Evolutionary conservation across 2,329 filamentous ascomycete species (phyloP).

Genomic region (Clarireedia hainanense): DNA sequence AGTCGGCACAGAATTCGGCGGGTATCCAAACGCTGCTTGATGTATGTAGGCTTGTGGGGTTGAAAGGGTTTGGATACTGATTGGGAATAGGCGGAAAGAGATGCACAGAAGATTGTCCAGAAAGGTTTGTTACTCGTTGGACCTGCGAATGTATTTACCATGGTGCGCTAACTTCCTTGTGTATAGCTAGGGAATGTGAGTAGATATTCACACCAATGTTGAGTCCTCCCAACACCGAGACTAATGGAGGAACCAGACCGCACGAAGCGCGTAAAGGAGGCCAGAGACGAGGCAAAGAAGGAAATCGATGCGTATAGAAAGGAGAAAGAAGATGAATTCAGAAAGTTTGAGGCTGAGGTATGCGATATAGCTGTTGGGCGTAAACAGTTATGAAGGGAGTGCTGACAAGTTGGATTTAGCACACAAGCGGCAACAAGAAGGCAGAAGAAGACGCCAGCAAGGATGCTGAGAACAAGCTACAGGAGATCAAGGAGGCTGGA

Average conservation of each 20-base stretch:
- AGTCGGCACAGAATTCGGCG: slow-evolving; percentile 97
- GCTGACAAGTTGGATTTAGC: slow-evolving; percentile 44
- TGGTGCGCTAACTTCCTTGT: slow-evolving; percentile 25
- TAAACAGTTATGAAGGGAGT: background rate
- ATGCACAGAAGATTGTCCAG: slow-evolving; percentile 98
- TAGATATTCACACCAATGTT: slow-evolving; percentile 10
- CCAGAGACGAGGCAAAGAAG: slow-evolving; percentile 91
- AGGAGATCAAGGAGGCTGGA: slow-evolving; percentile 73
- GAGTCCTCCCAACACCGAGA: background rate
- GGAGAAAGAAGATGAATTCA: slow-evolving; percentile 89
- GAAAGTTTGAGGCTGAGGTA: slow-evolving; percentile 77
- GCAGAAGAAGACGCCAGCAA: slow-evolving; percentile 72
- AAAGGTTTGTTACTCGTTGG: slow-evolving; percentile 56
- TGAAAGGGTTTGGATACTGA: background rate
- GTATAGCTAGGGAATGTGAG: slow-evolving; percentile 79
- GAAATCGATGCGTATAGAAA: slow-evolving; percentile 91
- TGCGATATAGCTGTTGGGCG: background rate
- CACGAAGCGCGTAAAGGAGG: slow-evolving; percentile 95
- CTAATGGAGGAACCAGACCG: slow-evolving; percentile 51
- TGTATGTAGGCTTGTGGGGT: slow-evolving; percentile 47
- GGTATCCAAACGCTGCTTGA: slow-evolving; percentile 98
- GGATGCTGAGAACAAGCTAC: slow-evolving; percentile 73
- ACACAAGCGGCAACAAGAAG: slow-evolving; percentile 82
- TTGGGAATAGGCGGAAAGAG: slow-evolving; percentile 72
- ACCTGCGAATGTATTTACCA: background rate